Evolutionary conservation across 2,329 filamentous ascomycete genomes (phyloP).

Genomic region (Cordyceps cicadae): DNA sequence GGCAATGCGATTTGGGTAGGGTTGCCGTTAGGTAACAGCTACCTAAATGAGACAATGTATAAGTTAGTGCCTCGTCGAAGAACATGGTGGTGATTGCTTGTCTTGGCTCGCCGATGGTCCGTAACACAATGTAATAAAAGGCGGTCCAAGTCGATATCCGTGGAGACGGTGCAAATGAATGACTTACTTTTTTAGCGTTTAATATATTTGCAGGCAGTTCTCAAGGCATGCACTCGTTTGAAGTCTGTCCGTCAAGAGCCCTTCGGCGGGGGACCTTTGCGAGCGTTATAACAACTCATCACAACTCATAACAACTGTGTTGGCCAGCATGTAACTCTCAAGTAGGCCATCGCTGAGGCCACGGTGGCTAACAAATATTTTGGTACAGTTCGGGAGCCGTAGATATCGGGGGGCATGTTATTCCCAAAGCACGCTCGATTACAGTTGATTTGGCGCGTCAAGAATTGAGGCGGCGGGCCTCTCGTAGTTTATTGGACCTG

Average conservation of each 20-base stretch:
- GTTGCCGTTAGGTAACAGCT: constrained; percentile 3
- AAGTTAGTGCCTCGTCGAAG: neutral
- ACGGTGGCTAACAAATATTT: neutral
- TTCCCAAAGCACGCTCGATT: too few relatives aligned
- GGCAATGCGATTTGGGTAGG: too few relatives aligned
- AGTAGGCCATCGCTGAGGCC: neutral
- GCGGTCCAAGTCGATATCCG: neutral
- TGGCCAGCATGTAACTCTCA: neutral
- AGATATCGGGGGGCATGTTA: neutral
- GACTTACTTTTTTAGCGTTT: neutral
- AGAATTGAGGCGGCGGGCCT: too few relatives aligned
- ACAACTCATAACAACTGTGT: neutral
- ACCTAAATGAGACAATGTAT: neutral
- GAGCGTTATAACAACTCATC: neutral
- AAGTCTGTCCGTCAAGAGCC: neutral
- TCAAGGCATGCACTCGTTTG: too few relatives aligned
- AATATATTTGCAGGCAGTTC: too few relatives aligned
- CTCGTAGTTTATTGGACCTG: too few relatives aligned
- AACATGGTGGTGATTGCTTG: neutral
- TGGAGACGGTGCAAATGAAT: neutral
- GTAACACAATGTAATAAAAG: neutral
- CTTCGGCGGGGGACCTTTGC: too few relatives aligned
- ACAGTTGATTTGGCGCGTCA: neutral
- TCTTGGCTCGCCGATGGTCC: neutral
- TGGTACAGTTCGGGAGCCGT: neutral